Percentiles rank a stretch among this genome's conserved stretches.
Conservation (phyloP, 169 alveolate genomes). For the Eimeria sp. region DNA sequence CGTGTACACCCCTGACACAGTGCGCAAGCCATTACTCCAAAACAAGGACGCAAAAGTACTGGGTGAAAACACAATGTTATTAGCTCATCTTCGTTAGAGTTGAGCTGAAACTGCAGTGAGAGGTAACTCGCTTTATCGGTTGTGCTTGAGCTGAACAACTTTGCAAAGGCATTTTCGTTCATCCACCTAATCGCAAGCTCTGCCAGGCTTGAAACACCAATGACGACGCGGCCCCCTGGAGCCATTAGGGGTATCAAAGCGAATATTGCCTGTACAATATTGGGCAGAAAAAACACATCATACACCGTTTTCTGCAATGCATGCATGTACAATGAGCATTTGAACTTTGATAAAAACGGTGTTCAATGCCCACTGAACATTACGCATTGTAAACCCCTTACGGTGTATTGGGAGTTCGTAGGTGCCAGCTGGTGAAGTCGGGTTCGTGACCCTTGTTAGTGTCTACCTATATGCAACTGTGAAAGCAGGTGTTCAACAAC, state of each 20-base stretch:
- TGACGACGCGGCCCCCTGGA: slow-evolving; percentile 45
- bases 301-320: neutral
- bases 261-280: neutral
- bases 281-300: neutral
- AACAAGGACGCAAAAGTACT: neutral
- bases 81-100: neutral
- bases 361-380: too few relatives aligned
- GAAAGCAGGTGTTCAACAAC: neutral
- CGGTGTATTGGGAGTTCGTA: neutral
- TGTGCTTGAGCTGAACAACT: slow-evolving; percentile 6
- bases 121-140: neutral
- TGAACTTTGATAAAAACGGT: too few relatives aligned
- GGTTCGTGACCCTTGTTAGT: neutral
- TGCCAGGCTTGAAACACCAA: slow-evolving; percentile 16
- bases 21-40: neutral
- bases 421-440: neutral
- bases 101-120: neutral
- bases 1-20: neutral
- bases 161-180: neutral
- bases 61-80: neutral
- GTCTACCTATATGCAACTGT: neutral
- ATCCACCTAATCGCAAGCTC: slow-evolving; percentile 58
- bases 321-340: too few relatives aligned
- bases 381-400: neutral
- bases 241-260: slow-evolving; percentile 30